phyloP scores from a whole-genome alignment of 306 rosid genomes.

The Rosa multiflora region DNA sequence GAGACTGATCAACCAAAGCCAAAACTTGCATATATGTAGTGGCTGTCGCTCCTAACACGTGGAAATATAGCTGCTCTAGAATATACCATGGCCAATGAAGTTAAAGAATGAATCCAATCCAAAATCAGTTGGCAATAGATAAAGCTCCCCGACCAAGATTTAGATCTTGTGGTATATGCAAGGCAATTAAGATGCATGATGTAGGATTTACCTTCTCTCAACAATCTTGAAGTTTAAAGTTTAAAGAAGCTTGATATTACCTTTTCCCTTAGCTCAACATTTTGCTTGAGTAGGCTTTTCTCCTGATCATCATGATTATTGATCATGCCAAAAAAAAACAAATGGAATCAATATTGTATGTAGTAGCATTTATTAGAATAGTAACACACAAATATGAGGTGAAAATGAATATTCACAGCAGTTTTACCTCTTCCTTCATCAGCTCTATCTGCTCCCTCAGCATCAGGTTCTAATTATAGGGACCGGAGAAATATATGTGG shows the following conservation, averaged over 20 bases:
- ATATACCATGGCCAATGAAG: not conserved
- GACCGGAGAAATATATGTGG: not conserved
- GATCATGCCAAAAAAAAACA: not conserved
- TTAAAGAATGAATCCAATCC: not conserved
- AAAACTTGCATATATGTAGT: not conserved
- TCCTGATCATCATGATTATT: slow-evolving; percentile 42
- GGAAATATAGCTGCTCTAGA: not conserved
- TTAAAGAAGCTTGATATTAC: slow-evolving; percentile 27
- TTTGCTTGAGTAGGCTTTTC: slow-evolving; percentile 48
- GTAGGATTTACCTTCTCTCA: not conserved
- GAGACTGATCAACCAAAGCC: not conserved
- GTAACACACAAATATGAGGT: not conserved
- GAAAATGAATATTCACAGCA: not conserved
- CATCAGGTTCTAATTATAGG: slow-evolving; percentile 45
- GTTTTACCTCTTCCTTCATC: slow-evolving; percentile 65
- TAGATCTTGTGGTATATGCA: not conserved
- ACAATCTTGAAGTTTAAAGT: not conserved
- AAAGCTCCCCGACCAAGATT: not conserved
- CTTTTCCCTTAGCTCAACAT: slow-evolving; percentile 50
- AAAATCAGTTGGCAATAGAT: not conserved
- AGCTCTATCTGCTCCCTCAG: slow-evolving; percentile 58
- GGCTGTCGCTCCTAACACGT: not conserved
- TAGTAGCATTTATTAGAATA: not conserved
- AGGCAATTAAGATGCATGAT: not conserved
- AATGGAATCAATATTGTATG: not conserved